A percentile compares a stretch with the other conserved stretches of the same genome.
phyloP scores from a whole-genome alignment of 106 monocot genomes.

The Acorus gramineus region DNA sequence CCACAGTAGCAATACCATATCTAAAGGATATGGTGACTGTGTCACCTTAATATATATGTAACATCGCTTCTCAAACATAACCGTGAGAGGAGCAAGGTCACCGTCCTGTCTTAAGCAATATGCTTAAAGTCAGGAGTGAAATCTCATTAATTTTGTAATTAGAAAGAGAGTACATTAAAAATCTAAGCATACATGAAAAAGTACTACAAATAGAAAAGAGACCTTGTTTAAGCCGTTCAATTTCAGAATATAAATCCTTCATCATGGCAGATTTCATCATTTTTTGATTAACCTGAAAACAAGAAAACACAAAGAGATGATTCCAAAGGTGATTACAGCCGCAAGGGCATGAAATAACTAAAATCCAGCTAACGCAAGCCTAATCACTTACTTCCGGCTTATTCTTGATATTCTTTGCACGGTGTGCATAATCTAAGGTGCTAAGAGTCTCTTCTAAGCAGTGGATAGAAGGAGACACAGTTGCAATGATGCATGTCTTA shows the following conservation, averaged over 20 bases:
- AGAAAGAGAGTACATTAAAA: too few relatives aligned
- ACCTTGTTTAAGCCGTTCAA: constrained; percentile 93
- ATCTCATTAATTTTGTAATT: neutral
- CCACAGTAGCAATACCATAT: too few relatives aligned
- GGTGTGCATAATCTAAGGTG: constrained; percentile 86
- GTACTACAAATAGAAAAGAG: constrained; percentile 6
- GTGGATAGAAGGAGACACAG: constrained; percentile 75
- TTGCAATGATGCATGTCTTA: constrained; percentile 94
- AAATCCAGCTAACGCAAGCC: neutral
- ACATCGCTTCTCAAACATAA: too few relatives aligned
- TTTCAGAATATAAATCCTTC: constrained; percentile 77
- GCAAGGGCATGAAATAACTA: neutral
- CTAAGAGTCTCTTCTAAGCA: constrained; percentile 87
- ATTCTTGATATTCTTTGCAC: constrained; percentile 88
- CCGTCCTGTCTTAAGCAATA: too few relatives aligned
- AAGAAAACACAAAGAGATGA: constrained; percentile 1
- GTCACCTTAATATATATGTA: too few relatives aligned
- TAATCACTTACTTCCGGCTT: constrained; percentile 58
- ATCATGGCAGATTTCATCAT: constrained; percentile 85
- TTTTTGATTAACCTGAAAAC: constrained; percentile 82
- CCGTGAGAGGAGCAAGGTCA: too few relatives aligned
- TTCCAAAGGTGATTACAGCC: neutral
- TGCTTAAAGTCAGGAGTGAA: neutral
- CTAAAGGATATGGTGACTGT: too few relatives aligned
- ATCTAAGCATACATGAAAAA: neutral